A percentile compares a stretch with the other conserved stretches of the same genome.
These are phyloP conservation scores for Drosera spatulata DNA, from an alignment of 179 eudicot species.

Conservation along the genomic window DNA sequence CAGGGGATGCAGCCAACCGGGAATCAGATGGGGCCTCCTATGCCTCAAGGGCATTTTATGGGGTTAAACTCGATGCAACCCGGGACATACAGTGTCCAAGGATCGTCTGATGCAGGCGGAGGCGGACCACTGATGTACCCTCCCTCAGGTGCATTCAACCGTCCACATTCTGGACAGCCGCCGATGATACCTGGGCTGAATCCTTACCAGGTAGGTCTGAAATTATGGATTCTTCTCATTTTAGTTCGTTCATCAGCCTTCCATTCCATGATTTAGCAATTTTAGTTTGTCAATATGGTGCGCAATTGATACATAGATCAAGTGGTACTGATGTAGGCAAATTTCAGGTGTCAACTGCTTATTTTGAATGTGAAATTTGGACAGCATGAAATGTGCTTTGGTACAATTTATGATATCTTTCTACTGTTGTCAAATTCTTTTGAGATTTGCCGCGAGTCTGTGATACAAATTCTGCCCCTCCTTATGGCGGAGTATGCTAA, in stretches of 20 bases:
- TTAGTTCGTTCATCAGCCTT: too few species aligned
- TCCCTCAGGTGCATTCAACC: constrained; percentile 54
- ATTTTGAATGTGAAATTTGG: too few species aligned
- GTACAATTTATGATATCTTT: too few species aligned
- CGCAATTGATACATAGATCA: too few species aligned
- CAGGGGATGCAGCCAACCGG: constrained; percentile 65
- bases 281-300: too few species aligned
- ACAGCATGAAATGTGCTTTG: too few species aligned
- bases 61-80: constrained; percentile 68
- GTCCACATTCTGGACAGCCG: constrained; percentile 83
- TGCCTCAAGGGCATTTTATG: constrained; percentile 84
- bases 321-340: too few species aligned
- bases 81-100: constrained; percentile 63
- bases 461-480: too few species aligned
- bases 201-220: constrained; percentile 66
- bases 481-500: not conserved
- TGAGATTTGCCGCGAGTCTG: too few species aligned
- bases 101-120: constrained; percentile 30
- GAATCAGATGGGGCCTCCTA: constrained; percentile 75
- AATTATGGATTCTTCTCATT: not conserved
- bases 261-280: too few species aligned
- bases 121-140: constrained; percentile 71
- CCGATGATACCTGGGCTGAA: constrained; percentile 82
- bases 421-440: too few species aligned
- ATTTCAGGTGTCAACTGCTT: too few species aligned